phyloP scores from a whole-genome alignment of 257 asterid genomes.

The Solanum chiquidenum region DNA sequence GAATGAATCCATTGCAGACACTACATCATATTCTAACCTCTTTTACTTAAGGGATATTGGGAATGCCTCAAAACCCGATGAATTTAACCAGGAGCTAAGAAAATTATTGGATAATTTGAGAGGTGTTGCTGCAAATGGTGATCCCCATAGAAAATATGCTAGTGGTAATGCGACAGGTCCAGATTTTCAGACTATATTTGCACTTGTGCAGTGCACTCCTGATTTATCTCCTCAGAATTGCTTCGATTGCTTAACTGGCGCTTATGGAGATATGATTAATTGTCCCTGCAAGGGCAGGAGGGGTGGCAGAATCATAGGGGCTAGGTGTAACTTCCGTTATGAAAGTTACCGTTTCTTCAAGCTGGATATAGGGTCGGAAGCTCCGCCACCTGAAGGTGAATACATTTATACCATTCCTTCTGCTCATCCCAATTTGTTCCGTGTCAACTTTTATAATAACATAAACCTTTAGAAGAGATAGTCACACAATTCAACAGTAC shows the following conservation, averaged over 20 bases:
- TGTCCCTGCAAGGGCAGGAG: neutral
- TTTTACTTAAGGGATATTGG: too few relatives aligned
- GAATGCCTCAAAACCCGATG: neutral
- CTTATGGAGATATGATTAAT: neutral
- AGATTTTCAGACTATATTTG: neutral
- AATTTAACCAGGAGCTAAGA: neutral
- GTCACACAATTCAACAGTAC: too few relatives aligned
- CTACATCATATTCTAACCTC: neutral
- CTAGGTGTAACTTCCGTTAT: constrained; percentile 10
- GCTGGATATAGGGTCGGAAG: neutral
- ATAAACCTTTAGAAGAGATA: too few relatives aligned
- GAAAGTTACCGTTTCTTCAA: neutral
- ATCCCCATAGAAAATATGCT: constrained; percentile 1
- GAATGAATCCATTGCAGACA: neutral
- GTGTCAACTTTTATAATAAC: too few relatives aligned
- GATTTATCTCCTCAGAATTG: constrained; percentile 9
- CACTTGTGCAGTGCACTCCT: constrained; percentile 17
- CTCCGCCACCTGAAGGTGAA: neutral
- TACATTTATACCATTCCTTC: too few relatives aligned
- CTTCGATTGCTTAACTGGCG: neutral
- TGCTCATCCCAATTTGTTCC: too few relatives aligned
- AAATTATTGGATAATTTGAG: neutral
- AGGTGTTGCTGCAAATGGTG: neutral
- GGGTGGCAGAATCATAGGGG: neutral
- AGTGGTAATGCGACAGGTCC: neutral